Base-by-base conservation (phyloP, 306 rosid genomes). In the Quercus berberidifolia region DNA sequence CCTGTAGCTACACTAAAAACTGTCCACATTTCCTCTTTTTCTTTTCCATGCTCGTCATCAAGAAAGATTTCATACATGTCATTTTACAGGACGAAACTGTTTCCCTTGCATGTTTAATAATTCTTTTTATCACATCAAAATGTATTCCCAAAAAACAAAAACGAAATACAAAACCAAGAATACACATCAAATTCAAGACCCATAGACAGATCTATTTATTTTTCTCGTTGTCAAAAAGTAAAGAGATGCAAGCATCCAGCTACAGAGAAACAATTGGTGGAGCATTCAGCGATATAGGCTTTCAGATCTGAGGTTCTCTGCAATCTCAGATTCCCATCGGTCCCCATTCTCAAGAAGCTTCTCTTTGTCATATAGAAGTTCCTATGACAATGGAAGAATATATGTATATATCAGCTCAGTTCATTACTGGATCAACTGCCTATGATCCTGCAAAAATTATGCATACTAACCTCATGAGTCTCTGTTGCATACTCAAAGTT, bases 351-450 rank as follows among this genome's bases (percentile, higher is more conserved):
- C 97, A 60, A 95, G 99, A 76, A 95, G 89, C 91, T 93, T 95
- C 86, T 95, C 99, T 79, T 95, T 95, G 93, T 95, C 99, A 79
- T 95, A 95, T 59, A 95, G 90, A 87, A 95, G 99, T 90, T 95
- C 99, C 99, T 95, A 80, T 79, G 82, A 55, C 58, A 68, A 74
- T 71, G 63, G 19, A 80, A 46, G 75, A 79, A 12, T 49, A 55
- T 64, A 9, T 35, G 35, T 64, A 9, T 74, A 73, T 55, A 30
- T 43, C 26, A 57, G 23, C 25, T 54, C 25, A 19, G 38, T 63
- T 56, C 71, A 72, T 62, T 6, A 18, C 20, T 12, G 5, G 63
- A 65, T 79, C 56, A 58, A 70, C 26, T 58, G 35, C 15, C 18
- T 55, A 30, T 31, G n/a, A 76, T 46, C 78, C 55, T 49, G 71